Evolutionary conservation across 495 filamentous ascomycete genomes (phyloP).

Genomic region (Hypoxylon fuscum): DNA sequence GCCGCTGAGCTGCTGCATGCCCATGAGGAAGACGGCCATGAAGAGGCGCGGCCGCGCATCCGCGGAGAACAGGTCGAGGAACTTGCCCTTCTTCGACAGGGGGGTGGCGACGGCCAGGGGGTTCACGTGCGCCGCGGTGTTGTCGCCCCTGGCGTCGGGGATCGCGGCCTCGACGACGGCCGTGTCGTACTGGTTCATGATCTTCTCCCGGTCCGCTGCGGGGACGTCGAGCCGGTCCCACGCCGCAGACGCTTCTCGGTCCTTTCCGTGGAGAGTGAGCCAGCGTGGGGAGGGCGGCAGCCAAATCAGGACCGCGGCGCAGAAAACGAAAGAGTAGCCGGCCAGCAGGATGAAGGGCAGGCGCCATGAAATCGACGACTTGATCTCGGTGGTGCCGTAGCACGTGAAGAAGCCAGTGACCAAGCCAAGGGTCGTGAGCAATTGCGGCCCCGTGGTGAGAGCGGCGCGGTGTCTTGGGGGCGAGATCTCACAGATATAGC

Average conservation of each 20-base stretch:
- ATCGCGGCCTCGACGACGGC: constrained; percentile 16
- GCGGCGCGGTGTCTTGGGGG: constrained; percentile 62
- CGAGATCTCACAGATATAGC: constrained; percentile 69
- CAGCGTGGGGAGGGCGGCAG: constrained; percentile 57
- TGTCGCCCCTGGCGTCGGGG: constrained; percentile 21
- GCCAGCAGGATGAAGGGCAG: constrained; percentile 61
- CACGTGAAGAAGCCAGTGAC: constrained; percentile 68
- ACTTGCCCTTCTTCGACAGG: constrained; percentile 23
- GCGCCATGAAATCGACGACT: constrained; percentile 64
- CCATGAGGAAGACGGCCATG: constrained; percentile 51
- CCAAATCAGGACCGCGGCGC: constrained; percentile 43
- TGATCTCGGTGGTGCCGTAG: constrained; percentile 64
- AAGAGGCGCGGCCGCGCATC: constrained; percentile 33
- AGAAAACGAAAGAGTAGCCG: constrained; percentile 51
- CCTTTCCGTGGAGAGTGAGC: constrained; percentile 47
- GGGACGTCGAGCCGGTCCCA: constrained; percentile 40
- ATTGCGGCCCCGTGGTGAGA: constrained; percentile 65
- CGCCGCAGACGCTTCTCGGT: constrained; percentile 32
- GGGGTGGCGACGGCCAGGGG: constrained; percentile 2
- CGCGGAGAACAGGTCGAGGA: constrained; percentile 36
- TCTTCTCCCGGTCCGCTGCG: constrained; percentile 40
- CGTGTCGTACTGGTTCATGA: constrained; percentile 33
- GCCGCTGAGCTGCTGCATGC: constrained; percentile 59
- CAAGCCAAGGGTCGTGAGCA: constrained; percentile 63
- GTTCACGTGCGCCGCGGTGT: background rate